Base-by-base conservation (phyloP, 208 protist species). In the Leishmania guyanensis region DNA sequence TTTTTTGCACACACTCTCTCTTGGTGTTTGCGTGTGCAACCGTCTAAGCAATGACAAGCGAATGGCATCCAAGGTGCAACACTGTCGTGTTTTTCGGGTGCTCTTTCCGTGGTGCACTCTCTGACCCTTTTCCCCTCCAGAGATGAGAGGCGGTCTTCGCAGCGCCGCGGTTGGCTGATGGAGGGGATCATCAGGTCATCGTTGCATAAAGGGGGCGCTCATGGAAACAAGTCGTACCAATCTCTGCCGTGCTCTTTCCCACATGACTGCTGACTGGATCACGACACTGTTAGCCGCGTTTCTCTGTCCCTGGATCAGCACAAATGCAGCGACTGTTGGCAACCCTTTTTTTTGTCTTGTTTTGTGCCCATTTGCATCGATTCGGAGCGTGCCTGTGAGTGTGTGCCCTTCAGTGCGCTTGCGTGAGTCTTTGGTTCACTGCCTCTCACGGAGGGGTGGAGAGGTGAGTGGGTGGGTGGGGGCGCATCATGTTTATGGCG, bases 1-100 rank as follows among this genome's bases (percentile, higher is more conserved):
- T 62, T 50, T 6, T 50, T 33, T 71, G 64, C 60, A 79, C 78
- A 46, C 43, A 46, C 43, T 46, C 29, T 76, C 74, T 84, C 14
- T 73, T 53, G 51, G n/a, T 72, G 74, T 50, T 14, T 39, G 39
- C 8, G 20, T 54, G n/a, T 43, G 51, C 48, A 50, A 22, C 5
- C 36, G 33, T 8, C 16, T 60, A 9, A n/a, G 48, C 51, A 46
- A 46, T 62, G 53, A 5, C 51, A 43, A 39, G 6, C n/a, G 22
- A 60, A 46, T 14, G 43, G 20, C n/a, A 53, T 26, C 8, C 22
- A 76, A 56, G 46, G 70, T 14, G 29, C 43, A 50, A 81, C 29
- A 22, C 10, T 62, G 22, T 29, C 4, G 1, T 65, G n/a, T 14
- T 73, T 78, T 56, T 75, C 60, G 29, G 10, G 75, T 69, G 60